A percentile compares a stretch with the other conserved stretches of the same genome.
These are phyloP conservation scores for Neofusicoccum sp. DNA, from an alignment of 2,329 filamentous ascomycete genomes.

Conservation along the genomic window DNA sequence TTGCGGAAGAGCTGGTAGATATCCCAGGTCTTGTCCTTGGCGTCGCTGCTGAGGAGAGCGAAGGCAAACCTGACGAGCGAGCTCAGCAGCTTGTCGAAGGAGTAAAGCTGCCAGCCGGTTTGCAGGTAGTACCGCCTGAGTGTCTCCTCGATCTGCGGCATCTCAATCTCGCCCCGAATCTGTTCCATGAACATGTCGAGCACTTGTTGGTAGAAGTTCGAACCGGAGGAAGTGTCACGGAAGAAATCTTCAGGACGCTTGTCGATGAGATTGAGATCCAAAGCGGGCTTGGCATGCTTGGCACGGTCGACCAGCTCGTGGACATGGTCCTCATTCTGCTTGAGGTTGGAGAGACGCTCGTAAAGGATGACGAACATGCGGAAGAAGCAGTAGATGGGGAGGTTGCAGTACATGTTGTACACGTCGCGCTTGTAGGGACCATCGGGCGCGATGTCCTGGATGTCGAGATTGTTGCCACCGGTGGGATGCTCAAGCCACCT, in stretches of 20 bases:
- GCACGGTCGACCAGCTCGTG: slow-evolving; percentile 71
- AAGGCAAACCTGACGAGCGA: slow-evolving; percentile 78
- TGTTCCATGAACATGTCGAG: slow-evolving; percentile 83
- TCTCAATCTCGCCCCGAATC: slow-evolving; percentile 77
- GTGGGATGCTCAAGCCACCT: slow-evolving; percentile 62
- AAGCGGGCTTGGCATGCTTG: slow-evolving; percentile 73
- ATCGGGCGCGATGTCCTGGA: slow-evolving; percentile 68
- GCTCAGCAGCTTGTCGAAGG: slow-evolving; percentile 82
- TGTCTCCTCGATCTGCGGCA: slow-evolving; percentile 81
- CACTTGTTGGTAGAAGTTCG: slow-evolving; percentile 82
- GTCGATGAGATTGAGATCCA: slow-evolving; percentile 78
- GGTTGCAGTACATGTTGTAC: slow-evolving; percentile 90
- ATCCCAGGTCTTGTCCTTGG: slow-evolving; percentile 90
- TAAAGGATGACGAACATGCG: slow-evolving; percentile 91
- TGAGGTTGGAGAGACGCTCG: slow-evolving; percentile 77
- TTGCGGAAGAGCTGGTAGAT: slow-evolving; percentile 83
- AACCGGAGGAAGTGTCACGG: slow-evolving; percentile 57
- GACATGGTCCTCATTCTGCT: slow-evolving; percentile 73
- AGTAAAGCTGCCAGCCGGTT: slow-evolving; percentile 90
- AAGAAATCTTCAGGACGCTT: slow-evolving; percentile 76
- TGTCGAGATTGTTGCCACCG: slow-evolving; percentile 56
- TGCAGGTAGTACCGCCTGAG: slow-evolving; percentile 88
- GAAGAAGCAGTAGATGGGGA: slow-evolving; percentile 92
- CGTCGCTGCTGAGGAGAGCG: slow-evolving; percentile 79
- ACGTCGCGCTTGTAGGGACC: slow-evolving; percentile 76